These are phyloP conservation scores for Pneumocystis wakefieldiae DNA, from an alignment of 1,139 yeast species.

Conservation along the genomic window DNA sequence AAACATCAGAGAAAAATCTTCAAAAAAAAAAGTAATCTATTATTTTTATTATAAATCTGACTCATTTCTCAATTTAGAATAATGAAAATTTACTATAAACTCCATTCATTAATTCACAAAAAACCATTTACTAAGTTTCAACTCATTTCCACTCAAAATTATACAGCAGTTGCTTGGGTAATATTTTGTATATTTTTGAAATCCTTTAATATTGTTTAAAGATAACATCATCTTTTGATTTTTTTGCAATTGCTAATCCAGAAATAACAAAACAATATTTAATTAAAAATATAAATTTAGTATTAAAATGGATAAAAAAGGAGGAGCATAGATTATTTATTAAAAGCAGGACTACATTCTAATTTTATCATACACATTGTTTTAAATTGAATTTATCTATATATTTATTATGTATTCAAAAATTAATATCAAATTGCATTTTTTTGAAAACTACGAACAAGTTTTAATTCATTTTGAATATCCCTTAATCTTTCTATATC, in stretches of 20 bases:
- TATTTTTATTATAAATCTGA: neutral
- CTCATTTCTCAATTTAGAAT: neutral
- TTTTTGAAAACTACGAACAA: neutral
- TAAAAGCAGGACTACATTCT: constrained; percentile 8
- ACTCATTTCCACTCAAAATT: neutral
- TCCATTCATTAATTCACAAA: neutral
- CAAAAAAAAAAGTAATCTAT: neutral
- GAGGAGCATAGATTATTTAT: constrained; percentile 11
- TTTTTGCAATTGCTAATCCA: constrained; percentile 8
- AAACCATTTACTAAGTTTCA: neutral
- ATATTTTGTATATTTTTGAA: neutral
- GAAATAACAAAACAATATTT: constrained; percentile 1
- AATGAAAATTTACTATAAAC: neutral
- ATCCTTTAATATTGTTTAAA: neutral
- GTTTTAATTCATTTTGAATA: neutral
- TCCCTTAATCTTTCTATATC: neutral
- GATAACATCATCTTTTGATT: constrained; percentile 10
- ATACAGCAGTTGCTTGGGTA: constrained; percentile 1
- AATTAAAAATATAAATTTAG: constrained; percentile 6
- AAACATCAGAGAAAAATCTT: neutral
- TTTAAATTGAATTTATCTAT: neutral
- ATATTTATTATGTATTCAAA: neutral
- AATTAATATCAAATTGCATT: neutral
- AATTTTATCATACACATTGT: neutral
- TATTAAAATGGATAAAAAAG: constrained; percentile 7